phyloP scores from a whole-genome alignment of 2,329 filamentous ascomycete species.

The Aspergillus hortae region DNA sequence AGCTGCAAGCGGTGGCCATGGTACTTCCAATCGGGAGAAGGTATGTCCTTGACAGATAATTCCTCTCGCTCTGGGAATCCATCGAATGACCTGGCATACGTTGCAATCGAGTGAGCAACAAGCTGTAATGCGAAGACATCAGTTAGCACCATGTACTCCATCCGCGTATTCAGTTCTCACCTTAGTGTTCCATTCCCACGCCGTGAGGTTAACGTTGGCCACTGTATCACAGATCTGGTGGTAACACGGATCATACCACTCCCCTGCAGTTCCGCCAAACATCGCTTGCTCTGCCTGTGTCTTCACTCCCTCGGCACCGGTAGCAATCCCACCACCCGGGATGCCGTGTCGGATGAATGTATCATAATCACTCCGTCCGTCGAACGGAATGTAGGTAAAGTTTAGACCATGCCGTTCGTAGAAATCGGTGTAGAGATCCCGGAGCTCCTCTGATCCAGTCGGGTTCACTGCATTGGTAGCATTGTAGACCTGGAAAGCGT shows the following conservation, averaged over 20 bases:
- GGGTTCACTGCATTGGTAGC: slow-evolving; percentile 53
- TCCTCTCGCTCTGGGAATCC: slow-evolving; percentile 57
- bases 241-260: slow-evolving; percentile 55
- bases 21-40: slow-evolving; percentile 13
- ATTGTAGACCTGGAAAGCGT: slow-evolving; percentile 54
- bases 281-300: slow-evolving; percentile 60
- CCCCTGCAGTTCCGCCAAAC: slow-evolving; percentile 66
- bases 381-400: slow-evolving; percentile 70
- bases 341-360: slow-evolving; percentile 71
- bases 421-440: slow-evolving; percentile 65
- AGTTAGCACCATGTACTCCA: neutral
- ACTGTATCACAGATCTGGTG: slow-evolving; percentile 52
- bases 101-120: slow-evolving; percentile 70
- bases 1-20: slow-evolving; percentile 13
- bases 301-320: slow-evolving; percentile 74
- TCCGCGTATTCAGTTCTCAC: slow-evolving; percentile 23
- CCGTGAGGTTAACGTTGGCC: slow-evolving; percentile 51
- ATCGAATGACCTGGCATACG: slow-evolving; percentile 63
- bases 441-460: slow-evolving; percentile 64
- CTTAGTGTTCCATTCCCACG: slow-evolving; percentile 54
- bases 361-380: slow-evolving; percentile 75
- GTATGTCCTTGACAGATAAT: slow-evolving; percentile 2
- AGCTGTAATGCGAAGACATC: slow-evolving; percentile 12
- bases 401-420: slow-evolving; percentile 61
- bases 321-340: slow-evolving; percentile 70